Conservation (phyloP, 345 rosid species). For the Limnanthes douglasii region DNA sequence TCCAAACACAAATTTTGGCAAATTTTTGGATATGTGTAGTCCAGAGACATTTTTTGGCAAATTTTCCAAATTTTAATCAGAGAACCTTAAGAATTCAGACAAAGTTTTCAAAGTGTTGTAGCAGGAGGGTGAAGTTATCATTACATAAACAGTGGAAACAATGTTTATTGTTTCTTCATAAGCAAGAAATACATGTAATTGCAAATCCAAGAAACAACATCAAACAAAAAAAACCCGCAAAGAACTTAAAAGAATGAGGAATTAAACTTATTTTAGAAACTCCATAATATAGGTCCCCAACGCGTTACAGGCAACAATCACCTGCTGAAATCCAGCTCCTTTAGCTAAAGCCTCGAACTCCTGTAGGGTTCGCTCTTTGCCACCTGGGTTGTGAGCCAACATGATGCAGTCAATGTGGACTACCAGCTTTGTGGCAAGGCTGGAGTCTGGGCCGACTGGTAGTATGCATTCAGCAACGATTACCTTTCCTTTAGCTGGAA, state of each 20-base stretch:
- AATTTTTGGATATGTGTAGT: too few species aligned
- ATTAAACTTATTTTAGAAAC: constrained; percentile 37
- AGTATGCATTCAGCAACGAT: constrained; percentile 63
- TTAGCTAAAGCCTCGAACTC: constrained; percentile 69
- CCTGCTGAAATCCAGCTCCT: constrained; percentile 63
- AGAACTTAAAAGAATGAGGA: not conserved
- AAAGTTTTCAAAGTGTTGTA: too few species aligned
- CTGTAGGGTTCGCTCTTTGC: constrained; percentile 76
- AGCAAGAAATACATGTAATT: too few species aligned
- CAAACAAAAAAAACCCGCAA: not conserved
- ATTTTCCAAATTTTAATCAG: too few species aligned
- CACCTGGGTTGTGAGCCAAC: constrained; percentile 96
- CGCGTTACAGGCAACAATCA: constrained; percentile 43
- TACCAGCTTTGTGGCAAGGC: constrained; percentile 46
- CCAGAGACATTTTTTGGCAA: too few species aligned
- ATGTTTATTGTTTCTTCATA: too few species aligned
- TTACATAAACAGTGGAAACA: too few species aligned
- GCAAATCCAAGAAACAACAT: too few species aligned
- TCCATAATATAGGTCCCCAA: constrained; percentile 57
- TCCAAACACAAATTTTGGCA: too few species aligned
- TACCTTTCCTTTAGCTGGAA: constrained; percentile 68
- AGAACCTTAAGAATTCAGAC: too few species aligned
- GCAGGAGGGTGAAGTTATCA: too few species aligned
- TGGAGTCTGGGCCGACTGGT: constrained; percentile 60
- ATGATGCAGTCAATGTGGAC: constrained; percentile 70